A percentile compares a stretch with the other conserved stretches of the same genome.
These are phyloP conservation scores for Aspergillus cristatus DNA, from an alignment of 495 filamentous ascomycete species.

Conservation along the genomic window DNA sequence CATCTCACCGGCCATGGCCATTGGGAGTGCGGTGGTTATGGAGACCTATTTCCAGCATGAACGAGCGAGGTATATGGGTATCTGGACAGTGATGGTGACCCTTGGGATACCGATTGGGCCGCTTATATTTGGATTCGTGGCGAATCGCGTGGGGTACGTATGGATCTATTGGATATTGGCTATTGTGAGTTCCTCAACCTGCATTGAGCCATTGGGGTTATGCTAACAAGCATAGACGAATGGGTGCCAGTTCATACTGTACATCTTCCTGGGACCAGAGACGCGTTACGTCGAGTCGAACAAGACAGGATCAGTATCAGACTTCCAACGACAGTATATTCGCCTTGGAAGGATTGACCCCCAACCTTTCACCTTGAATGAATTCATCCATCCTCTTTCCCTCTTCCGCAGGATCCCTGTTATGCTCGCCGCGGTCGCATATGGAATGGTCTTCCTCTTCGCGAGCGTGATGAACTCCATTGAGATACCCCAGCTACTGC, in stretches of 20 bases:
- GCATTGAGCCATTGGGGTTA: not conserved
- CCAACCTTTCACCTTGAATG: constrained; percentile 29
- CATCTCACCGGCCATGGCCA: constrained; percentile 44
- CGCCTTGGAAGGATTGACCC: constrained; percentile 40
- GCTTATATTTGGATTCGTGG: constrained; percentile 42
- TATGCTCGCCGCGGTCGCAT: constrained; percentile 37
- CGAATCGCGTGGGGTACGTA: constrained; percentile 31
- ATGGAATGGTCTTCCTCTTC: constrained; percentile 46
- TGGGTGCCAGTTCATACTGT: constrained; percentile 41
- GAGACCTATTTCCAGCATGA: constrained; percentile 45
- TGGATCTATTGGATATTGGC: constrained; percentile 37
- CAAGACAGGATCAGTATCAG: constrained; percentile 15
- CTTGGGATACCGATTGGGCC: constrained; percentile 43
- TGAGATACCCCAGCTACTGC: constrained; percentile 45
- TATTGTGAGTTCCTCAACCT: constrained; percentile 33
- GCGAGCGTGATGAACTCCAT: constrained; percentile 39
- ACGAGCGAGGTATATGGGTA: constrained; percentile 42
- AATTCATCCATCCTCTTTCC: constrained; percentile 40
- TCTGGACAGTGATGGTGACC: constrained; percentile 46
- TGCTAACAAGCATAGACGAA: constrained; percentile 32
- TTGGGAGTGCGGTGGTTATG: constrained; percentile 44
- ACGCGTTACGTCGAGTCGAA: constrained; percentile 39
- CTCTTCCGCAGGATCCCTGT: constrained; percentile 35
- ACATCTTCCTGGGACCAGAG: constrained; percentile 48
- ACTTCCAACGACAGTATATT: constrained; percentile 36